A percentile compares a stretch with the other conserved stretches of the same genome.
phyloP scores from a whole-genome alignment of 805 yeast genomes.

The Jamesozyma hellenica region DNA sequence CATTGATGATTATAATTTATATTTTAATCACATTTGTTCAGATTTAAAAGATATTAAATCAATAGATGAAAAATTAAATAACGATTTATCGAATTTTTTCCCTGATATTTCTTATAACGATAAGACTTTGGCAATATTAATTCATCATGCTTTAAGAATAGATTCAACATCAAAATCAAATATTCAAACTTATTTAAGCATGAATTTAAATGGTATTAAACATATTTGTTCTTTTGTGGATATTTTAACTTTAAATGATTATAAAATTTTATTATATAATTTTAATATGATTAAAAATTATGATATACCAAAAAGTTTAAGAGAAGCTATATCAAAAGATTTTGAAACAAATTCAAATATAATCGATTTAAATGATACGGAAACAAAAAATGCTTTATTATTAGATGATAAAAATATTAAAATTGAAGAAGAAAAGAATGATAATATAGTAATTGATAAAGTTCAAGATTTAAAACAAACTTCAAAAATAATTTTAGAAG shows the following conservation, averaged over 20 bases:
- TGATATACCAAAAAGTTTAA: constrained; percentile 20
- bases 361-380: not conserved
- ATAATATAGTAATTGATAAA: not conserved
- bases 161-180: constrained; percentile 1
- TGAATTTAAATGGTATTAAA: constrained; percentile 12
- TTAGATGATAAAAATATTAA: not conserved
- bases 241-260: constrained; percentile 24
- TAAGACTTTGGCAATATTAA: constrained; percentile 50
- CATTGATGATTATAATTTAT: constrained; percentile 60
- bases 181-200: constrained; percentile 14
- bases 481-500: constrained; percentile 13
- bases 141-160: constrained; percentile 34
- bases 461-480: not conserved
- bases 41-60: constrained; percentile 26
- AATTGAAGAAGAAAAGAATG: not conserved
- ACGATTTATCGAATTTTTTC: constrained; percentile 35
- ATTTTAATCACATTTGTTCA: constrained; percentile 29
- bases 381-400: not conserved
- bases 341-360: not conserved
- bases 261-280: constrained; percentile 30
- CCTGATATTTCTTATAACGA: constrained; percentile 37
- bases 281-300: constrained; percentile 26
- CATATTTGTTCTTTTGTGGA: constrained; percentile 20
- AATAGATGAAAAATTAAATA: constrained; percentile 31
- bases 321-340: constrained; percentile 1